Percentiles rank a stretch among this genome's conserved stretches.
phyloP scores from a whole-genome alignment of 1,139 yeast genomes.

The Debaryomyces coudertii region DNA sequence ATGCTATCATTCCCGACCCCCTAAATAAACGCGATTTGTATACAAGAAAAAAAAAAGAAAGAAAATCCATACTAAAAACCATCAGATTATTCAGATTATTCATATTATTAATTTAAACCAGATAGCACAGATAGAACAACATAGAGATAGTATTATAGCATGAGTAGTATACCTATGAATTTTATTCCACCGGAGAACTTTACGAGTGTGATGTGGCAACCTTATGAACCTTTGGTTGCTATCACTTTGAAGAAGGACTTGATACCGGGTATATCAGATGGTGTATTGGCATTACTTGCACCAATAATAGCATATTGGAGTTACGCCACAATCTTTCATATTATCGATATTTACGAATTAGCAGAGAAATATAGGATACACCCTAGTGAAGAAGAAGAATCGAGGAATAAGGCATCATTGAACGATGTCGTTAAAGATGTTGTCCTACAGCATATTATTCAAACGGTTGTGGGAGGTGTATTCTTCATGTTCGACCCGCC shows the following conservation, averaged over 20 bases:
- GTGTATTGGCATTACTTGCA: conserved; percentile 65
- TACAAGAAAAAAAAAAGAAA: conserved; percentile 2
- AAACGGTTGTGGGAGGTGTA: conserved; percentile 66
- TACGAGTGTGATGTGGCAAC: conserved; percentile 12
- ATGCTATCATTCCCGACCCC: conserved; percentile 4
- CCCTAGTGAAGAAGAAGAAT: conserved; percentile 80
- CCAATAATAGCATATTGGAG: conserved; percentile 88
- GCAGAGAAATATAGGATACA: conserved; percentile 88
- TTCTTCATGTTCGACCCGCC: conserved; percentile 61
- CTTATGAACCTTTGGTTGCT: conserved; percentile 18
- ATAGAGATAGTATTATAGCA: background rate
- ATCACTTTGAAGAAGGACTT: conserved; percentile 39
- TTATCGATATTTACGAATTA: conserved; percentile 70
- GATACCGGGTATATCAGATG: conserved; percentile 69
- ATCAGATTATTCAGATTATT: background rate
- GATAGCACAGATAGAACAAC: background rate
- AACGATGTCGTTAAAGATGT: conserved; percentile 79
- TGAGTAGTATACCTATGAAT: conserved; percentile 5
- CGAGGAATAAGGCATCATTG: conserved; percentile 74
- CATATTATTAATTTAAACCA: background rate
- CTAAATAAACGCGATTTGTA: conserved; percentile 5
- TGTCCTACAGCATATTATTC: conserved; percentile 78
- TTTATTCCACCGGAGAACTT: conserved; percentile 14
- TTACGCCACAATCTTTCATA: conserved; percentile 71
- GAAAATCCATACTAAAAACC: conserved; percentile 1